Conservation (phyloP, 116 monocot species). For the Dioscorea cayenensis region DNA sequence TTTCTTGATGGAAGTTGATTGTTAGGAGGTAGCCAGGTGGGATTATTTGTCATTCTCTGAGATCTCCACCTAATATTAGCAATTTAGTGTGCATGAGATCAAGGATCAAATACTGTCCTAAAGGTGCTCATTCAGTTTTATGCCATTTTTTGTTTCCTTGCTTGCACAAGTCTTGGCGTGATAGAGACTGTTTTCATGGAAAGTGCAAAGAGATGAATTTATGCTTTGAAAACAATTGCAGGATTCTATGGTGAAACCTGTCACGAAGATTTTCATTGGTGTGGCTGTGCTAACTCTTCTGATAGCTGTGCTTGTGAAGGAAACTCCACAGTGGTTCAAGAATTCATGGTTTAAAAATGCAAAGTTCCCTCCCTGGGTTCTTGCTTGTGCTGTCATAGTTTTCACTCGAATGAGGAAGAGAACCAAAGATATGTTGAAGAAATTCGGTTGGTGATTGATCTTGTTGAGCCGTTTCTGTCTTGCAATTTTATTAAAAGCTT, state of each 20-base stretch:
- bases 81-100: not conserved
- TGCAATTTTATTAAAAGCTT: not conserved
- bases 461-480: not conserved
- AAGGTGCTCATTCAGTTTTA: not conserved
- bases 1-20: not conserved
- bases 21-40: not conserved
- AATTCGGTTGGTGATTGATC: conserved; percentile 37
- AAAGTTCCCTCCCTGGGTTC: conserved; percentile 82
- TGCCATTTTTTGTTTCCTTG: too few species aligned
- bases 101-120: not conserved
- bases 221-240: conserved; percentile 10
- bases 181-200: too few species aligned
- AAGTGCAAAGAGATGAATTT: not conserved
- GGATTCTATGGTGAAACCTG: conserved; percentile 83
- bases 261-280: conserved; percentile 69
- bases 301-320: conserved; percentile 50
- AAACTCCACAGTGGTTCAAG: conserved; percentile 60
- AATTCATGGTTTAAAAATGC: conserved; percentile 18
- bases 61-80: not conserved
- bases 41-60: not conserved
- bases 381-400: conserved; percentile 63
- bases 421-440: conserved; percentile 66
- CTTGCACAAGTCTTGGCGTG: too few species aligned
- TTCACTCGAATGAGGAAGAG: conserved; percentile 81
- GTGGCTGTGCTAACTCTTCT: conserved; percentile 46